Conservation (phyloP, 345 rosid species). For the Isatis tinctoria region DNA sequence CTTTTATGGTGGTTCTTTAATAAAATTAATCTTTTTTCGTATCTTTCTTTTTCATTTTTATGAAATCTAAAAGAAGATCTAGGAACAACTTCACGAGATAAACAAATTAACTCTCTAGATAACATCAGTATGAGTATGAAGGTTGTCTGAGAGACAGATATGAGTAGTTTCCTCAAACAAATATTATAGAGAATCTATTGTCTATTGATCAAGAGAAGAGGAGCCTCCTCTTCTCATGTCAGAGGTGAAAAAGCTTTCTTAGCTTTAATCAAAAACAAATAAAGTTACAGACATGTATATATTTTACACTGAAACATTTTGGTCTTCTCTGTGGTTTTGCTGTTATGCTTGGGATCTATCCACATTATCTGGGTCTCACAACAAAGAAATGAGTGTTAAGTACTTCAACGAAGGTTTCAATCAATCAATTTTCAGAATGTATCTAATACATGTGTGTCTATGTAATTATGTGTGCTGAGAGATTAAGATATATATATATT, state of each 20-base stretch:
- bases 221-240: constrained; percentile 61
- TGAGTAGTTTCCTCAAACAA: constrained; percentile 42
- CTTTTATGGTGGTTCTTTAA: too few relatives aligned
- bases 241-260: constrained; percentile 34
- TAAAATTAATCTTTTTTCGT: too few relatives aligned
- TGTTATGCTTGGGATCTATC: constrained; percentile 56
- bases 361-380: constrained; percentile 68
- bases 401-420: constrained; percentile 43
- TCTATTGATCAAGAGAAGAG: constrained; percentile 59
- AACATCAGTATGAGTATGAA: too few relatives aligned
- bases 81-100: too few relatives aligned
- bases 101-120: too few relatives aligned
- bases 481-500: too few relatives aligned
- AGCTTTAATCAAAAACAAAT: not conserved
- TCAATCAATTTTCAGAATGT: not conserved
- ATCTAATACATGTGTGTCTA: not conserved
- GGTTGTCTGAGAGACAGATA: constrained; percentile 53
- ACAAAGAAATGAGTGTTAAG: constrained; percentile 76
- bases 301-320: not conserved
- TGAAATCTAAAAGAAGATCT: too few relatives aligned
- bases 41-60: too few relatives aligned
- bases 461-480: not conserved
- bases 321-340: not conserved
- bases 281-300: not conserved
- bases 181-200: constrained; percentile 53